phyloP scores from a whole-genome alignment of 2,329 filamentous ascomycete genomes.

The Alternaria triticina region DNA sequence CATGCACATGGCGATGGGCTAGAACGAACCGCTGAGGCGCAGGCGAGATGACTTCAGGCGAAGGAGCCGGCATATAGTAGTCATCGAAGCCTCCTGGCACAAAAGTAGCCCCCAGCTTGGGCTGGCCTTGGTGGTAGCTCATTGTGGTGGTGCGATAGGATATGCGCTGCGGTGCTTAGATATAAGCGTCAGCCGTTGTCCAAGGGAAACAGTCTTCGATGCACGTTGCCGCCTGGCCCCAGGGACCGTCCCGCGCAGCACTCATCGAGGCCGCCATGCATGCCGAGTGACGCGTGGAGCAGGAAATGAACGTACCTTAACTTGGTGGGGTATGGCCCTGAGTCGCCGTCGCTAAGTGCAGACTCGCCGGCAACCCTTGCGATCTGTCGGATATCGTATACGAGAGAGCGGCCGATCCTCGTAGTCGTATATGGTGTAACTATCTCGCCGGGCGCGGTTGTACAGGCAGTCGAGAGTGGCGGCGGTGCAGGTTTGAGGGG shows the following conservation, averaged over 20 bases:
- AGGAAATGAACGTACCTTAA: slow-evolving; percentile 27
- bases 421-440: slow-evolving; percentile 8
- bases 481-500: slow-evolving; percentile 12
- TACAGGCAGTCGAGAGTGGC: slow-evolving; percentile 6
- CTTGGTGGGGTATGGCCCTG: slow-evolving; percentile 36
- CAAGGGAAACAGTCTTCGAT: slow-evolving; percentile 18
- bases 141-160: slow-evolving; percentile 28
- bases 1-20: slow-evolving; percentile 22
- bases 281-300: slow-evolving; percentile 32
- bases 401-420: slow-evolving; percentile 3
- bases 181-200: slow-evolving; percentile 38
- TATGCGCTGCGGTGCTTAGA: slow-evolving; percentile 17
- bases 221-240: slow-evolving; percentile 21
- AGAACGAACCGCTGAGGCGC: slow-evolving; percentile 69
- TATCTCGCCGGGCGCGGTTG: not conserved
- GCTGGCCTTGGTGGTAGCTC: slow-evolving; percentile 47
- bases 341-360: slow-evolving; percentile 22
- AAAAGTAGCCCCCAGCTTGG: slow-evolving; percentile 64
- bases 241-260: slow-evolving; percentile 15
- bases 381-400: slow-evolving; percentile 19
- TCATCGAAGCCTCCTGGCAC: slow-evolving; percentile 72
- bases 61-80: slow-evolving; percentile 65
- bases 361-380: slow-evolving; percentile 19
- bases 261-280: slow-evolving; percentile 27
- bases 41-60: slow-evolving; percentile 70